Evolutionary conservation across 2,329 filamentous ascomycete species (phyloP), one percentile per base, ranked within the genome.

Genomic region (Penicillium sp.): DNA sequence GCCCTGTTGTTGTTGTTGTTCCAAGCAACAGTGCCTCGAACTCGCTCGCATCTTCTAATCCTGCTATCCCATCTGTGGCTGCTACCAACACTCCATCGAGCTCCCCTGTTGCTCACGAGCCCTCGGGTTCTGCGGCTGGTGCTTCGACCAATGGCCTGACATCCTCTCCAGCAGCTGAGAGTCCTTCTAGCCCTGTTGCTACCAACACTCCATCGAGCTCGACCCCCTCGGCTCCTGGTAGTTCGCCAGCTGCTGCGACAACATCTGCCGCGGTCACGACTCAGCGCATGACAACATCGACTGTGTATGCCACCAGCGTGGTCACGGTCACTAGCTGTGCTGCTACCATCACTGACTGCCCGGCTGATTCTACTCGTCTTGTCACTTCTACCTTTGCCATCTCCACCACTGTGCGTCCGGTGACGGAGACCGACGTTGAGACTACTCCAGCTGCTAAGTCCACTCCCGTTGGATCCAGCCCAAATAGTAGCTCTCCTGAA

Each of bases 401-500:
- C 44, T 82, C 80, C 49, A 86, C 85, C 59, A 86, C 84, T 35
- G 69, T 86, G 67, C 85, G 82, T 79, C 83, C 77, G 23, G 70
- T 74, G 23, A 73, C 71, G 2, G 23, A 31, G 26, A 29, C 44
- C 1, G 5, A 37, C 9, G n/a, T 6, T 7, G 59, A 75, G 55
- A 71, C 60, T 65, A 33, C 51, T 5, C 23, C 56, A 3, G 37
- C 47, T 20, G 44, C 29, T 6, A 25, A 14, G n/a, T 48, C 45
- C 6, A 48, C 45, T 25, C 27, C 44, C 14, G 14, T 23, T 33
- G 33, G 2, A 7, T 37, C 33, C n/a, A 18, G 8, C n/a, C 27
- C 44, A 22, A 25, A 15, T 45, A 7, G 42, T 27, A 26, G 23
- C n/a, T 27, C 25, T 6, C 42, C 42, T 26, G 42, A 26, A 18